Evolutionary conservation across 257 asterid species (phyloP), one percentile per base, ranked within the genome.

Genomic region (Solanum corneliomulleri): DNA sequence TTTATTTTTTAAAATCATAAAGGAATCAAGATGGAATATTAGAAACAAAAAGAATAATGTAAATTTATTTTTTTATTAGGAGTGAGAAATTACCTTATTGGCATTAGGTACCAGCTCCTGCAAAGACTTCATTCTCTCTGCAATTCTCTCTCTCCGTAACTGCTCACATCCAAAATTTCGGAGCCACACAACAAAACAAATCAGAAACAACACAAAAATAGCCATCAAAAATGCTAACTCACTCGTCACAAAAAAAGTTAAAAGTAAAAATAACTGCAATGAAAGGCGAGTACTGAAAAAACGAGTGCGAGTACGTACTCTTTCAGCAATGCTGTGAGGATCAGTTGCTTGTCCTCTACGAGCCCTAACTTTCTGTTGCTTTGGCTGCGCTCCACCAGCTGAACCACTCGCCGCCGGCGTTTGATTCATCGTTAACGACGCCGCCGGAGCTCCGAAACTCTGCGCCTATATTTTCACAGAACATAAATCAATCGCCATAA

Each of bases 71-170:
- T 71, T 4, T 7, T 71, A 74, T 5, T 5, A 74, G 52, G 82
- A 11, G 44, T 47, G 45, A 18, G 29, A 18, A 49, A 45, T 77
- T 88, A 96, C 98, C 99, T 96, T 96, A 86, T 96, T 96, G 68
- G 94, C 98, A 89, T 96, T 95, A 74, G 99, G 99, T 78, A 96
- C 99, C 62, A 96, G 93, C 90, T 96, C 98, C 88, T 96, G 98
- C 76, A 96, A 88, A 7, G 94, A 89, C 95, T 96, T 95, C 99
- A 94, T 95, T 89, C 99, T 94, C 93, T 96, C 98, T 88, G 99
- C 99, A 91, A 96, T 96, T 86, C 99, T 94, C 98, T 96, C 99
- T 86, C 99, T 94, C n/a, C 99, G 93, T 89, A 96, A 94, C 99
- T 96, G 96, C 69, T 91, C 88, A 27, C 83, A 60, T 87, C 82